Evolutionary conservation across 192 early-diverging fungal genomes (phyloP).

Genomic region (Linderina pennispora): DNA sequence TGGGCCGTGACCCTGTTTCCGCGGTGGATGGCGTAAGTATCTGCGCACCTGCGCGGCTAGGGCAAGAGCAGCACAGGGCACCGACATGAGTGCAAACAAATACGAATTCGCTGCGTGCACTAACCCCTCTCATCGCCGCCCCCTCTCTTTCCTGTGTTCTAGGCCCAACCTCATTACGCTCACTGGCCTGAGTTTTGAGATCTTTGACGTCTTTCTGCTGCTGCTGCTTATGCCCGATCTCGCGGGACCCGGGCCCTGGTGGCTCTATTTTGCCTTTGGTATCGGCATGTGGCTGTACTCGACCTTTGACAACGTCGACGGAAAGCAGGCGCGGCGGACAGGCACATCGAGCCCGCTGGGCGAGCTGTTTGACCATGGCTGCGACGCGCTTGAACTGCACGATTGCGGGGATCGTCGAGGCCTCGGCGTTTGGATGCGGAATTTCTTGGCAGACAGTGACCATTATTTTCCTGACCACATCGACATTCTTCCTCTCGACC

Average conservation of each 20-base stretch:
- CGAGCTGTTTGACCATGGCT: slow-evolving; percentile 82
- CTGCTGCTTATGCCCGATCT: slow-evolving; percentile 64
- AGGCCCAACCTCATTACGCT: slow-evolving; percentile 79
- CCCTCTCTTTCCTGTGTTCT: too few relatives aligned
- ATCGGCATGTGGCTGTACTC: slow-evolving; percentile 81
- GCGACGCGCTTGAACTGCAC: slow-evolving; percentile 84
- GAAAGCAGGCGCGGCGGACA: slow-evolving; percentile 77
- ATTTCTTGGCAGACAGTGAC: slow-evolving; percentile 57
- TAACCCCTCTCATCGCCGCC: too few relatives aligned
- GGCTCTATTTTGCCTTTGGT: slow-evolving; percentile 71
- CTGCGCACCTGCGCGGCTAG: too few relatives aligned
- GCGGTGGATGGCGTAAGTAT: slow-evolving; percentile 92
- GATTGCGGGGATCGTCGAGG: slow-evolving; percentile 65
- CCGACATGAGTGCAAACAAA: too few relatives aligned
- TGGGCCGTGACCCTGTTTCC: slow-evolving; percentile 84
- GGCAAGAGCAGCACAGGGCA: too few relatives aligned
- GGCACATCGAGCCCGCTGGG: slow-evolving; percentile 71
- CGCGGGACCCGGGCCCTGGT: slow-evolving; percentile 55
- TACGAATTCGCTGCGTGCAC: too few relatives aligned
- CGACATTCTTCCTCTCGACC: slow-evolving; percentile 79
- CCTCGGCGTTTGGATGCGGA: slow-evolving; percentile 68
- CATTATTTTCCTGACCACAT: slow-evolving; percentile 59
- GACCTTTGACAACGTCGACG: slow-evolving; percentile 87
- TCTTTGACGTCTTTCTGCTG: slow-evolving; percentile 67
- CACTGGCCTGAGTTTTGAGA: slow-evolving; percentile 68